phyloP scores from a whole-genome alignment of 768 basidiomycete species.

The Boletus rex-veris region DNA sequence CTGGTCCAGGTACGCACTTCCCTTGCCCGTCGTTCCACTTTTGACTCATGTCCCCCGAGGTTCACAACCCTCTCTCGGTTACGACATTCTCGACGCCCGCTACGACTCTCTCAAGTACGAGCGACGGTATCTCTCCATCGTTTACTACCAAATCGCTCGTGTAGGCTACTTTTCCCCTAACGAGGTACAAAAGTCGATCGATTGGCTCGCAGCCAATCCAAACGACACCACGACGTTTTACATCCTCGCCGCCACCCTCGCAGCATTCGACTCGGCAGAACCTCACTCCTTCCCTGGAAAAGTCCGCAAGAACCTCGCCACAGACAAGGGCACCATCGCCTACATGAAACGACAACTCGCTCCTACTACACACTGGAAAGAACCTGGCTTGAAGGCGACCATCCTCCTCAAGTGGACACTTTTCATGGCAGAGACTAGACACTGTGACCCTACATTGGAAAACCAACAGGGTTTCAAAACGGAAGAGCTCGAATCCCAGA shows the following conservation, averaged over 20 bases:
- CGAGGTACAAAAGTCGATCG: conserved; percentile 62
- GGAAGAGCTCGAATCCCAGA: conserved; percentile 75
- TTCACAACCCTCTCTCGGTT: conserved; percentile 49
- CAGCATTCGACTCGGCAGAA: conserved; percentile 64
- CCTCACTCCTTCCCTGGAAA: conserved; percentile 44
- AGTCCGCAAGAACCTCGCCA: conserved; percentile 46
- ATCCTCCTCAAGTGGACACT: conserved; percentile 86
- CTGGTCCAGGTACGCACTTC: conserved; percentile 45
- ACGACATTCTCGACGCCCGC: conserved; percentile 63
- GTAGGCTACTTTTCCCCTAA: conserved; percentile 55
- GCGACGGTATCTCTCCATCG: conserved; percentile 61
- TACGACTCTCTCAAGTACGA: conserved; percentile 74
- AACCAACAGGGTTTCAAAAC: conserved; percentile 64
- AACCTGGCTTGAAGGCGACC: conserved; percentile 64
- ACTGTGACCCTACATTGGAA: conserved; percentile 63
- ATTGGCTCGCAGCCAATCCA: conserved; percentile 67
- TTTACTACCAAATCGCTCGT: conserved; percentile 59
- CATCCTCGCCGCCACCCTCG: conserved; percentile 60
- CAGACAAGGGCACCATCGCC: conserved; percentile 43
- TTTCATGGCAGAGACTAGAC: conserved; percentile 73
- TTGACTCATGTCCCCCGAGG: conserved; percentile 31
- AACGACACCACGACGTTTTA: conserved; percentile 69
- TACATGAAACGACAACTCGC: conserved; percentile 61
- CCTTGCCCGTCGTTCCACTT: background rate
- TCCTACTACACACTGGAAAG: conserved; percentile 58